These are phyloP conservation scores for Chlamydomonas asymmetrica DNA, from an alignment of 139 green algal genomes.

Conservation along the genomic window DNA sequence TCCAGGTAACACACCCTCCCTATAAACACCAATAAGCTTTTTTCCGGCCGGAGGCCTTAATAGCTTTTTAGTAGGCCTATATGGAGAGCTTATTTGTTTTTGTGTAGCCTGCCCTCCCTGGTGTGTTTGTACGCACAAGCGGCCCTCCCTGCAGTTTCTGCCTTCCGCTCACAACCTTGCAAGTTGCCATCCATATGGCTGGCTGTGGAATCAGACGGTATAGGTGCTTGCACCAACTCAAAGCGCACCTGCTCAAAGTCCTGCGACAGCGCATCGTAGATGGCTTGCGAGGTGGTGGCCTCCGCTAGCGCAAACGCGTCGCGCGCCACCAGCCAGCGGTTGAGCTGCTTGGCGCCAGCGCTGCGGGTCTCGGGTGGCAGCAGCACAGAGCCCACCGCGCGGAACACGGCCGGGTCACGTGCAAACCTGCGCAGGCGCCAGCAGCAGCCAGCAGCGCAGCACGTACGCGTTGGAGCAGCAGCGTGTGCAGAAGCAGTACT, in stretches of 20 bases:
- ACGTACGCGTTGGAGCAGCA: too few species aligned
- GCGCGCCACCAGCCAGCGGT: slow-evolving; percentile 65
- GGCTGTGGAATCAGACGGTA: too few species aligned
- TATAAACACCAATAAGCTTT: too few species aligned
- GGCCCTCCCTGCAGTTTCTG: slow-evolving; percentile 44
- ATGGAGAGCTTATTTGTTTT: too few species aligned
- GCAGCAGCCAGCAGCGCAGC: too few species aligned
- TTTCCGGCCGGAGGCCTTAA: too few species aligned
- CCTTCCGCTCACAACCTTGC: slow-evolving; percentile 33
- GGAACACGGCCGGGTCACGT: slow-evolving; percentile 48
- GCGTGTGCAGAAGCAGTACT: too few species aligned
- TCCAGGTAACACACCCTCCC: too few species aligned
- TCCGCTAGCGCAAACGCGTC: slow-evolving; percentile 79
- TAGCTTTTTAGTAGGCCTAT: too few species aligned
- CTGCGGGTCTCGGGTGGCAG: slow-evolving; percentile 37
- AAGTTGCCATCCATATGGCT: too few species aligned
- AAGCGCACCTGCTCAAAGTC: slow-evolving; percentile 22
- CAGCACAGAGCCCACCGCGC: slow-evolving; percentile 53
- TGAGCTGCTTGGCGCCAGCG: not conserved
- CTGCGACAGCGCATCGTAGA: slow-evolving; percentile 59
- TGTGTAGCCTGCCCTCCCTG: too few species aligned
- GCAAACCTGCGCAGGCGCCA: slow-evolving; percentile 74
- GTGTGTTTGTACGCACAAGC: not conserved
- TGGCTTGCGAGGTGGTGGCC: slow-evolving; percentile 40
- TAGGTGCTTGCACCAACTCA: too few species aligned